These are phyloP conservation scores for Collariella sp. DNA, from an alignment of 495 filamentous ascomycete species.

Conservation along the genomic window DNA sequence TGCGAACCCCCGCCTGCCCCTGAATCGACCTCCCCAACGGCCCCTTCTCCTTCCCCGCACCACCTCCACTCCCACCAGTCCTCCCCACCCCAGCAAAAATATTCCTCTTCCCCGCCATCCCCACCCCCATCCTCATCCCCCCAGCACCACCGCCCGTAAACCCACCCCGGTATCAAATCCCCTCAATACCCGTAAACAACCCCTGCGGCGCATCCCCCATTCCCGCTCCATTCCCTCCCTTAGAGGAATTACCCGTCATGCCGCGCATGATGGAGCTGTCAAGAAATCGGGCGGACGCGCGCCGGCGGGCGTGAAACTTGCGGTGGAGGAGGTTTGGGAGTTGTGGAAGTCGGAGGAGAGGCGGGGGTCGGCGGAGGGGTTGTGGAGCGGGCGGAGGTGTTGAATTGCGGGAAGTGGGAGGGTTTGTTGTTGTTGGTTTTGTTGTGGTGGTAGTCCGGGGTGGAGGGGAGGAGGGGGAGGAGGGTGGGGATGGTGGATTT, in stretches of 20 bases:
- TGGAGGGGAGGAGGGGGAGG: neutral
- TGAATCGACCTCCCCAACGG: constrained; percentile 11
- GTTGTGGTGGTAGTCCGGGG: constrained; percentile 1
- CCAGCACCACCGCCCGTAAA: neutral
- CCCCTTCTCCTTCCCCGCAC: neutral
- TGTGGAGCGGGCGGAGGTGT: constrained; percentile 50
- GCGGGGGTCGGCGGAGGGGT: constrained; percentile 73
- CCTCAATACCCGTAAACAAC: constrained; percentile 7
- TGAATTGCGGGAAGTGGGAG: neutral
- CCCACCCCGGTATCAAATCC: neutral
- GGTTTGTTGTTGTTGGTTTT: neutral
- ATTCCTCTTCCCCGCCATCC: neutral
- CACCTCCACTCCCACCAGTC: neutral
- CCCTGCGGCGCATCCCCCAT: neutral
- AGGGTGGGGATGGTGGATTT: neutral
- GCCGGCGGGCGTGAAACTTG: constrained; percentile 67
- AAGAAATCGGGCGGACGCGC: constrained; percentile 53
- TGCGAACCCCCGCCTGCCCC: neutral
- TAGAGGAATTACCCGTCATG: constrained; percentile 2
- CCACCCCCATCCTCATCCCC: neutral
- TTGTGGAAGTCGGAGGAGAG: constrained; percentile 29
- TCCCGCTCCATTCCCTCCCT: neutral
- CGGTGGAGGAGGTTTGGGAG: constrained; percentile 18
- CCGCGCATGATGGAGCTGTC: constrained; percentile 55
- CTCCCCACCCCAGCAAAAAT: neutral